These are phyloP conservation scores for Conticribra weissflogii DNA, from an alignment of 108 stramenopile species.

Conservation along the genomic window DNA sequence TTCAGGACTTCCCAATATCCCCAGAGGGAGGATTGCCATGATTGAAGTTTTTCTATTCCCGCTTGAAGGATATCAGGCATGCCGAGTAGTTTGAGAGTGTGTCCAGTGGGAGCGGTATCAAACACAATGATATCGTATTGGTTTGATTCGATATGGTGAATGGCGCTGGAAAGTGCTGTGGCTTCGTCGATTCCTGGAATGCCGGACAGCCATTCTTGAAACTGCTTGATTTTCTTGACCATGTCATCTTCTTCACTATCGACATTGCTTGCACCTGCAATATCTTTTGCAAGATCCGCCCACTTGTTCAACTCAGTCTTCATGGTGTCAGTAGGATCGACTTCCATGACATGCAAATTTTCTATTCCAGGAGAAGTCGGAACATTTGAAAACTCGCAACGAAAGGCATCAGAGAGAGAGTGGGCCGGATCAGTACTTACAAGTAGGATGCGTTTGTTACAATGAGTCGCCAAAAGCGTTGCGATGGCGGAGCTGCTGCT, in stretches of 20 bases:
- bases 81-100: constrained; percentile 73
- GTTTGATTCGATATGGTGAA: constrained; percentile 45
- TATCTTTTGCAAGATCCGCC: constrained; percentile 37
- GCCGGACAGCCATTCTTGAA: constrained; percentile 54
- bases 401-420: constrained; percentile 91
- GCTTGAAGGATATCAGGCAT: constrained; percentile 79
- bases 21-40: constrained; percentile 66
- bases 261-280: constrained; percentile 7
- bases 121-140: constrained; percentile 71
- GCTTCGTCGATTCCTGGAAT: constrained; percentile 84
- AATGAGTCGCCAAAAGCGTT: constrained; percentile 76
- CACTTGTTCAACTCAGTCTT: constrained; percentile 31
- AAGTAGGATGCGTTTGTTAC: constrained; percentile 75
- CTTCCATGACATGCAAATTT: constrained; percentile 72
- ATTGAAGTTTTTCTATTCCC: constrained; percentile 69
- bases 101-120: constrained; percentile 85
- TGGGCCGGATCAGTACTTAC: constrained; percentile 96
- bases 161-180: constrained; percentile 54
- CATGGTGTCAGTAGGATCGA: constrained; percentile 68
- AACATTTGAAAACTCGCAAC: constrained; percentile 28
- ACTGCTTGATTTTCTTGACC: constrained; percentile 35
- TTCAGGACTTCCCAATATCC: constrained; percentile 63
- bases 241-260: constrained; percentile 30
- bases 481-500: constrained; percentile 86
- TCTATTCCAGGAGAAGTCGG: constrained; percentile 48